Conservation (phyloP, 2,329 filamentous ascomycete species). For the Stemphylium vesicarium region DNA sequence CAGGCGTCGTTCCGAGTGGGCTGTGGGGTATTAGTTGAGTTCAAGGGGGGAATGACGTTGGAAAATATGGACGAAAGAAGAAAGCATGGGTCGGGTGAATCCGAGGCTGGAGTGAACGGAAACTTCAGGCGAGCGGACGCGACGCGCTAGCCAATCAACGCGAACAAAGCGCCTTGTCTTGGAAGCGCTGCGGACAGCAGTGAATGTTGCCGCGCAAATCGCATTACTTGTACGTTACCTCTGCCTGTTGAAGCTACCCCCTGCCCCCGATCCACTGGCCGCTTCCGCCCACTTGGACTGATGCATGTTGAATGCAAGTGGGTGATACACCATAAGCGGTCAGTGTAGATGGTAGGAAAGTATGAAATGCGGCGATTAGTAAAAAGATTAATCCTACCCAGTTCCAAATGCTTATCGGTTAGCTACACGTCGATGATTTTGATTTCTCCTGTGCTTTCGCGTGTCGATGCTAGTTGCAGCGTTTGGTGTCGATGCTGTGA, state of each 20-base stretch:
- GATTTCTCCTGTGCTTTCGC: neutral
- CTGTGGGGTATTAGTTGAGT: constrained; percentile 23
- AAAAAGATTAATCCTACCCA: neutral
- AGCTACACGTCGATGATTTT: neutral
- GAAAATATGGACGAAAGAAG: constrained; percentile 7
- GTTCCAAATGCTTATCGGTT: neutral
- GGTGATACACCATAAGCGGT: constrained; percentile 11
- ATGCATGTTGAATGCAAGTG: constrained; percentile 19
- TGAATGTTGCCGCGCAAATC: constrained; percentile 10
- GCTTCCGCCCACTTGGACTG: constrained; percentile 25
- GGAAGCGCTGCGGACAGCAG: constrained; percentile 6
- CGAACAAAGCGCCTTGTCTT: constrained; percentile 11
- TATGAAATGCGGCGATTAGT: neutral
- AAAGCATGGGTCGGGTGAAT: constrained; percentile 8
- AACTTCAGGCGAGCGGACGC: constrained; percentile 25
- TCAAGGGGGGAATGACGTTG: constrained; percentile 10
- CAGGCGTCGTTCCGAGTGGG: constrained; percentile 8
- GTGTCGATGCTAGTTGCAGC: neutral
- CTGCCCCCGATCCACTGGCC: neutral
- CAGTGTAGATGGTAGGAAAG: constrained; percentile 5
- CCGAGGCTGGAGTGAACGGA: constrained; percentile 16
- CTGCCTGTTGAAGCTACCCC: constrained; percentile 17
- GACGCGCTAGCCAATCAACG: constrained; percentile 29
- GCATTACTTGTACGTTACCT: constrained; percentile 26
- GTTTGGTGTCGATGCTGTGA: neutral